Conservation (phyloP, 805 yeast species). For the Priceomyces fermenticarens region DNA sequence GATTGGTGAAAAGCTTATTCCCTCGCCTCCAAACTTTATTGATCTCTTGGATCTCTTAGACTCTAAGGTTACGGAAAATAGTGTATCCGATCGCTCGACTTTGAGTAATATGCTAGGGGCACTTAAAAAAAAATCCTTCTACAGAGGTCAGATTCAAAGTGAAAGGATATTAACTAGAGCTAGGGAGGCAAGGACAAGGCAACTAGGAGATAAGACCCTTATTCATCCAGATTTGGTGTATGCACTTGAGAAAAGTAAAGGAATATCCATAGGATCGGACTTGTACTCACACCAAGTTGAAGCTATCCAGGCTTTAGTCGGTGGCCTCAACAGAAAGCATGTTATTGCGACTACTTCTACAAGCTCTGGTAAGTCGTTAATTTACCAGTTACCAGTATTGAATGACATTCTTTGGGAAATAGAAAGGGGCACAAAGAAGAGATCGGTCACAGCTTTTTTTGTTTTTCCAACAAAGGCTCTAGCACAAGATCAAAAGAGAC, state of each 20-base stretch:
- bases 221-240: conserved; percentile 47
- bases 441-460: conserved; percentile 67
- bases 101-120: conserved; percentile 49
- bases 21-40: conserved; percentile 45
- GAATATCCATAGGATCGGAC: conserved; percentile 37
- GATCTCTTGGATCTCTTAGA: conserved; percentile 46
- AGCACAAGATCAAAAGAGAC: conserved; percentile 93
- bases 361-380: conserved; percentile 91
- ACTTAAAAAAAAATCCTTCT: conserved; percentile 48
- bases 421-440: conserved; percentile 20
- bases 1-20: conserved; percentile 38
- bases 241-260: conserved; percentile 49
- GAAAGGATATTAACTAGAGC: conserved; percentile 45
- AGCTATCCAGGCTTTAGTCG: conserved; percentile 60
- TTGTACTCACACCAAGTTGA: conserved; percentile 81
- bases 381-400: conserved; percentile 85
- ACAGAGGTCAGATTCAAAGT: conserved; percentile 60
- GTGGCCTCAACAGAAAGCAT: conserved; percentile 43
- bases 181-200: conserved; percentile 45
- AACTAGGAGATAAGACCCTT: conserved; percentile 19
- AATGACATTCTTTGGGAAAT: conserved; percentile 39
- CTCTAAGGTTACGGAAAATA: conserved; percentile 9
- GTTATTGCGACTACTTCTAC: conserved; percentile 93
- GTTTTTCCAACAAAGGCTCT: conserved; percentile 96
- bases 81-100: conserved; percentile 23